Percentiles rank a stretch among this genome's conserved stretches.
phyloP scores from a whole-genome alignment of 2,329 filamentous ascomycete genomes.

The Beauveria pseudobassiana region DNA sequence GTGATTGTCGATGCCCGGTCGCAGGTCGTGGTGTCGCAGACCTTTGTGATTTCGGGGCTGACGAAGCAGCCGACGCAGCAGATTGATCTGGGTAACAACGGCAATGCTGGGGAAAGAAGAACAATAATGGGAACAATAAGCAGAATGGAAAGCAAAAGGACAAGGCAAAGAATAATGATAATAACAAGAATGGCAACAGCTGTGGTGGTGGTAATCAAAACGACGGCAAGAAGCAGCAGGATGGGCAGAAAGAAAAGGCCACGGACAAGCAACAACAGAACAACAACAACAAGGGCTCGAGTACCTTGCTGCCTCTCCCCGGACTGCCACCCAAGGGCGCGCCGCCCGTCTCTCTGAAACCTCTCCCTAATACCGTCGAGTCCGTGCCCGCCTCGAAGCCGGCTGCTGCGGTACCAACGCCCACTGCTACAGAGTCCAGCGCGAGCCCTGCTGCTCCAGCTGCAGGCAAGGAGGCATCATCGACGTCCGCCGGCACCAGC shows the following conservation, averaged over 20 bases:
- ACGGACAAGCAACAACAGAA: not conserved
- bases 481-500: not conserved
- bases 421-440: not conserved
- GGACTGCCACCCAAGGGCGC: not conserved
- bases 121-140: slow-evolving; percentile 1
- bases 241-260: not conserved
- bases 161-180: not conserved
- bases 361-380: not conserved
- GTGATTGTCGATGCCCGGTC: slow-evolving; percentile 16
- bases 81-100: not conserved
- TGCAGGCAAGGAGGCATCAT: not conserved
- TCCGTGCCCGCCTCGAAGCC: not conserved
- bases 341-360: not conserved
- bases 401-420: not conserved
- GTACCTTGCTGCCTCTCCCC: not conserved
- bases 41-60: slow-evolving; percentile 12
- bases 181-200: not conserved
- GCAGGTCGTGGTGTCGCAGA: slow-evolving; percentile 12
- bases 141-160: not conserved
- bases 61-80: slow-evolving; percentile 2
- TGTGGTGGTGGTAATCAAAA: not conserved
- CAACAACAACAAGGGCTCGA: not conserved
- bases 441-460: not conserved
- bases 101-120: slow-evolving; percentile 2
- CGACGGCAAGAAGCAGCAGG: not conserved